Base-by-base conservation (phyloP, 805 yeast species). In the Starmerella sp. region DNA sequence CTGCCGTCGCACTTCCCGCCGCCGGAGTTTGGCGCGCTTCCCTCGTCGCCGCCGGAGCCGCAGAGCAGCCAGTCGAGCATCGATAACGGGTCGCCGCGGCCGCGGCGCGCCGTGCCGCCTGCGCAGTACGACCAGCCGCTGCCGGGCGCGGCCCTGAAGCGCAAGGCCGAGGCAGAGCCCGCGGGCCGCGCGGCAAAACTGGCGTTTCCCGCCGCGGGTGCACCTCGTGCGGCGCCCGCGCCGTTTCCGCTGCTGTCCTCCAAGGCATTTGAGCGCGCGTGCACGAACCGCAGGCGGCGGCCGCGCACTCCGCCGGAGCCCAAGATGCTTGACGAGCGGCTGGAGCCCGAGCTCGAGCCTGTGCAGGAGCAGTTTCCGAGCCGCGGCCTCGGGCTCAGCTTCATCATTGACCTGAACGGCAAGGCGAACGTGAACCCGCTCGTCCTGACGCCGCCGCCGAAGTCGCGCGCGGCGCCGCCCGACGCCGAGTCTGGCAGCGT, bases 1-100 rank as follows among this genome's bases (percentile, higher is more conserved):
- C 52, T 57, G 11, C 60, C 60, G 0, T 48, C 60, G 6, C 56
- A 58, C 44, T 55, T 56, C 31, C 57, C 61, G 1, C 52, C 55
- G 6, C n/a, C 37, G 4, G 52, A 28, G 6, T 36, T 47, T 15
- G 32, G 30, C 15, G 13, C 39, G 2, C 45, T 58, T 8, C 57
- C 31, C 10, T 56, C 59, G 4, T 56, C 59, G 4, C 61, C 61
- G 4, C 61, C 61, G 0, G 57, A 56, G 38, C 49, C 49, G 5
- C 17, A 31, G 4, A 46, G 30, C 15, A 8, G 45, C 4, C 28
- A 11, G 6, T 14, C 14, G 0, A 10, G 37, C 38, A 5, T 22
- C 13, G 56, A 54, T n/a, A 38, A 39, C 6, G 34, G 45, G 6
- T 54, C 56, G 13, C 56, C 56, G 17, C 49, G 48, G 17, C 54